Evolutionary conservation across 192 early-diverging fungal genomes (phyloP).

Genomic region (Neocallimastix lanati): DNA sequence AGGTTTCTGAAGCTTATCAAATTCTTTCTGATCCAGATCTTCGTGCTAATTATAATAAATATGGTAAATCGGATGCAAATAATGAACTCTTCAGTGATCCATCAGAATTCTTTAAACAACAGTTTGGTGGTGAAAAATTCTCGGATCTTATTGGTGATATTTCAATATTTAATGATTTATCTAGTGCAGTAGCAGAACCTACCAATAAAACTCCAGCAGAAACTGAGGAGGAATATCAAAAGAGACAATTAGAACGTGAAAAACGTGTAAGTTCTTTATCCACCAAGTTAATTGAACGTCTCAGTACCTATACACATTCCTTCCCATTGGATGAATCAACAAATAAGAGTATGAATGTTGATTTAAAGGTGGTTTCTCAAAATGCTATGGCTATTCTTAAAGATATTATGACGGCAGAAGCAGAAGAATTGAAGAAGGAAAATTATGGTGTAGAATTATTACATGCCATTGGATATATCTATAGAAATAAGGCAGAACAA

Average conservation of each 20-base stretch:
- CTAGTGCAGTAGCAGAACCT: constrained; percentile 27
- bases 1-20: constrained; percentile 92
- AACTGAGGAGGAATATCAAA: constrained; percentile 32
- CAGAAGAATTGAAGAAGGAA: constrained; percentile 72
- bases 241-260: constrained; percentile 26
- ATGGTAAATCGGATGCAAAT: constrained; percentile 45
- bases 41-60: constrained; percentile 73
- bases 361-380: constrained; percentile 43
- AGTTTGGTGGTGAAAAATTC: constrained; percentile 95
- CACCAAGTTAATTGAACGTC: constrained; percentile 1
- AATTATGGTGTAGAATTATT: constrained; percentile 84
- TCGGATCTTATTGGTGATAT: constrained; percentile 93
- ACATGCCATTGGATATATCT: constrained; percentile 83
- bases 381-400: constrained; percentile 5
- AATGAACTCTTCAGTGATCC: constrained; percentile 52
- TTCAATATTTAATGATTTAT: constrained; percentile 83
- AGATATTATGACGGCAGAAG: constrained; percentile 46
- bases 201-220: constrained; percentile 27
- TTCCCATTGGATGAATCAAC: constrained; percentile 9
- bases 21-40: constrained; percentile 79
- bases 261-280: constrained; percentile 17
- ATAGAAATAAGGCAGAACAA: constrained; percentile 73
- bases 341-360: constrained; percentile 18
- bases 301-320: constrained; percentile 2
- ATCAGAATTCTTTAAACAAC: constrained; percentile 82